Evolutionary conservation across 495 filamentous ascomycete genomes (phyloP), one percentile per base, ranked within the genome.

Genomic region (Neurospora sp.): DNA sequence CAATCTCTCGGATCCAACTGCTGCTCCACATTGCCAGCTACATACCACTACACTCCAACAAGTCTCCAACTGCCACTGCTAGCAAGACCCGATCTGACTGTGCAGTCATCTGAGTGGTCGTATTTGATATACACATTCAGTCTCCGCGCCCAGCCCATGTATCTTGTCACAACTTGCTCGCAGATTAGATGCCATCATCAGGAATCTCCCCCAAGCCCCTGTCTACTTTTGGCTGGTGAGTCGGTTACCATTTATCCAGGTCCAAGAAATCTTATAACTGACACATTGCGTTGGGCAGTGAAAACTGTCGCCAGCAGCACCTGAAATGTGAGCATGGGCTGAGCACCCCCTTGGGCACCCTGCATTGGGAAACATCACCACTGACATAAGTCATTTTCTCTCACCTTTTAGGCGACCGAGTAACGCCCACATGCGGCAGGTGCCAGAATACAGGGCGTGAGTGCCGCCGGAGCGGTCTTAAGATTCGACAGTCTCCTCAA

Each of bases 241-340:
- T 76, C 62, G 10, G n/a, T 13, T 45, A 2, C 21, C 70, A 10
- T 3, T 38, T 28, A 11, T 37, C 38, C 71, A 37, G 37, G 1
- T 15, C 40, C 36, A 59, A 11, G 10, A 37, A 39, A 69, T 72
- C 17, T 59, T 28, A 66, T 69, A 54, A 62, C 70, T 73, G 54
- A 78, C 34, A 66, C 31, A 66, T 34, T 34, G 28, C 13, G 10
- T 5, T n/a, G 73, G 59, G 74, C 71, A 85, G 84, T 75, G 79
- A 81, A 72, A 84, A 81, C 24, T 86, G 84, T 72, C 82, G 84
- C 69, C 79, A 84, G 73, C 80, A 83, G 74, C 84, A 85, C 72
- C 77, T 85, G 5, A 84, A 83, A 82, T 86, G 84, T 85, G 38
- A 74, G 77, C 39, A n/a, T 43, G 39, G 31, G 9, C 39, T 11